Evolutionary conservation across 164 flowering plant genomes (phyloP), one percentile per base, ranked within the genome.

Genomic region (Chimonanthus praecox): DNA sequence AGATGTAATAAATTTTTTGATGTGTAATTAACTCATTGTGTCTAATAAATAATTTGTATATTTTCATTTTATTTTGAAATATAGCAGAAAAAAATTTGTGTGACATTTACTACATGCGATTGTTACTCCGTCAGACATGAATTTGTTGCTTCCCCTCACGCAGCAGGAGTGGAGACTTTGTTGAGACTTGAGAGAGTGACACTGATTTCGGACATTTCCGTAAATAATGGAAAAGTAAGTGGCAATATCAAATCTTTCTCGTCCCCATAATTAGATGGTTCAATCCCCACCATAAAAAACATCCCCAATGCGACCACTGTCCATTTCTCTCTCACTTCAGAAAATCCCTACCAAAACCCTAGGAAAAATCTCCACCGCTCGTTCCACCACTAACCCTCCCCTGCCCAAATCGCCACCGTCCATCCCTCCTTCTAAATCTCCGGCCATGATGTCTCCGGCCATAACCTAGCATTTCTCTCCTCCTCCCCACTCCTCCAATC

Each of bases 361-460:
- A 6, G 10, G 45, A 65, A 33, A 15, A 65, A 65, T 63, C 66
- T 33, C 66, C 10, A 21, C 66, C 66, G 47, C 47, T 45, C 69
- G 48, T 66, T 66, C 69, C 49, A 63, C 69, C 69, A 66, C 7
- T 13, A 63, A 66, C 69, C 69, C 69, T 15, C 49, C 16, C 21
- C 51, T 16, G 43, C 70, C 33, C n/a, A 16, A 21, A 16, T 68
- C 70, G 20, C 11, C 51, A n/a, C 15, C 54, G 33, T 47, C 44
- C 7, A 68, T n/a, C 54, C 44, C 48, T 8, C 7, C 3, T n/a
- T n/a, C n/a, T 7, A 68, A 58, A 70, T 70, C 72, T 58, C 72
- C 43, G 72, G 73, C 65, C 63, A 9, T 47, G 73, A 21, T 62
- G n/a, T 48, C n/a, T 10, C 16, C 48, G 13, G n/a, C 68, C 44